Conservation (phyloP, 176 grass and related monocot genomes). For the Tillandsia fasciculata region DNA sequence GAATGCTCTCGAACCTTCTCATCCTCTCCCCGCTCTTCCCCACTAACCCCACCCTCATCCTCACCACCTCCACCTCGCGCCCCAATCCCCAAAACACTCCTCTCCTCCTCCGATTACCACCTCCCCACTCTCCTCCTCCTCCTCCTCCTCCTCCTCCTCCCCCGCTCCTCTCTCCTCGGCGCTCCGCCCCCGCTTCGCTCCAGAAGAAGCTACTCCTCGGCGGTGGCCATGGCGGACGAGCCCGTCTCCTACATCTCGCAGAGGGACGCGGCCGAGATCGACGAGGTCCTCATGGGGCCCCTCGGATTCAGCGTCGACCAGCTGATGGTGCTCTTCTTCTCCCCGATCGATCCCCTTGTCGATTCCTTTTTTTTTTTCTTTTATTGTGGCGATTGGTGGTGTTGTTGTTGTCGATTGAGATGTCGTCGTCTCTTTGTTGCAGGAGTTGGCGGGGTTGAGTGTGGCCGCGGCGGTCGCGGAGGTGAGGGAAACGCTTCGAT, state of each 20-base stretch:
- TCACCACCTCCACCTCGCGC: neutral
- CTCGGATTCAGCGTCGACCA: constrained; percentile 81
- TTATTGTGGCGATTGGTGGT: neutral
- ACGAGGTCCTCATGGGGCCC: constrained; percentile 80
- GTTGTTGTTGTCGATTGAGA: neutral
- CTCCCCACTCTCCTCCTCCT: neutral
- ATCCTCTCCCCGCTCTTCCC: constrained; percentile 15
- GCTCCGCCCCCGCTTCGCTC: neutral
- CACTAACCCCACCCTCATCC: constrained; percentile 20
- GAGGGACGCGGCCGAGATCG: constrained; percentile 58
- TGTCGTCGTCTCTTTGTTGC: constrained; percentile 3
- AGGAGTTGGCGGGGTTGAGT: constrained; percentile 90
- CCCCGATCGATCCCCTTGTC: neutral
- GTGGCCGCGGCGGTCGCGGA: constrained; percentile 54
- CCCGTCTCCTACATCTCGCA: constrained; percentile 62
- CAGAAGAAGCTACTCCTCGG: constrained; percentile 25
- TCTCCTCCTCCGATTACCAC: constrained; percentile 2
- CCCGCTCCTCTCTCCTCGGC: neutral
- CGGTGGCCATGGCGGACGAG: constrained; percentile 6
- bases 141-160: constrained; percentile 3
- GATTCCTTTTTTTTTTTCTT: neutral
- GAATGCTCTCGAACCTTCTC: constrained; percentile 1
- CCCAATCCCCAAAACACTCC: neutral
- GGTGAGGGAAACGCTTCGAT: constrained; percentile 22
- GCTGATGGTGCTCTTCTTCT: constrained; percentile 48